Percentiles rank a stretch among this genome's conserved stretches.
Evolutionary conservation across 208 protist species (phyloP).

Genomic region (Acanthamoeba rhysodes): DNA sequence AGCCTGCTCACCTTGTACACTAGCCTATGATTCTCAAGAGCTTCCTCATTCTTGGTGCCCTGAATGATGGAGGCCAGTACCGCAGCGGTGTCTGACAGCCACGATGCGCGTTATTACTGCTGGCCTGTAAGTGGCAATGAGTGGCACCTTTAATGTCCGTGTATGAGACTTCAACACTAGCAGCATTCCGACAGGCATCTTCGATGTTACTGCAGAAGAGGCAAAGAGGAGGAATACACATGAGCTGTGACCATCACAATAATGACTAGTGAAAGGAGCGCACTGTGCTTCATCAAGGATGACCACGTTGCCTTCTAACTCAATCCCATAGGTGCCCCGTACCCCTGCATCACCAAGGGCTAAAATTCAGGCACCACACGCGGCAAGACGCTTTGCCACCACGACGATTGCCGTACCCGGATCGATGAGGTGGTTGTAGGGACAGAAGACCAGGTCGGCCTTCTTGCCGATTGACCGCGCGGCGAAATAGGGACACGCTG

Average conservation of each 20-base stretch:
- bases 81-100: constrained; percentile 8
- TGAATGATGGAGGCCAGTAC: not conserved
- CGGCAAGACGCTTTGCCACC: not conserved
- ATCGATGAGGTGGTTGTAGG: constrained; percentile 74
- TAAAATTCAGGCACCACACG: not conserved
- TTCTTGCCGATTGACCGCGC: constrained; percentile 39
- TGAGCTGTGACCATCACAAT: not conserved
- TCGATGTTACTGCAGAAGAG: constrained; percentile 77
- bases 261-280: not conserved
- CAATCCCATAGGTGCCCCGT: constrained; percentile 36
- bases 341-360: constrained; percentile 14
- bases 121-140: too few species aligned
- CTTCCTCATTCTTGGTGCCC: not conserved
- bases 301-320: constrained; percentile 66
- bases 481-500: constrained; percentile 73
- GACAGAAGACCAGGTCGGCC: constrained; percentile 74
- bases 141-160: constrained; percentile 64
- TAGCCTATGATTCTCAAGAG: not conserved
- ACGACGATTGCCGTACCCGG: not conserved
- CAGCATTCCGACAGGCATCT: constrained; percentile 73
- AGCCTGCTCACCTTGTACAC: not conserved
- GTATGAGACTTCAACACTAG: constrained; percentile 59
- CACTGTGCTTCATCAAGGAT: constrained; percentile 75
- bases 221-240: not conserved
- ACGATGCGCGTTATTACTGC: not conserved